These are phyloP conservation scores for Sugiyamaella japonica DNA, from an alignment of 1,139 yeast genomes.

Conservation along the genomic window DNA sequence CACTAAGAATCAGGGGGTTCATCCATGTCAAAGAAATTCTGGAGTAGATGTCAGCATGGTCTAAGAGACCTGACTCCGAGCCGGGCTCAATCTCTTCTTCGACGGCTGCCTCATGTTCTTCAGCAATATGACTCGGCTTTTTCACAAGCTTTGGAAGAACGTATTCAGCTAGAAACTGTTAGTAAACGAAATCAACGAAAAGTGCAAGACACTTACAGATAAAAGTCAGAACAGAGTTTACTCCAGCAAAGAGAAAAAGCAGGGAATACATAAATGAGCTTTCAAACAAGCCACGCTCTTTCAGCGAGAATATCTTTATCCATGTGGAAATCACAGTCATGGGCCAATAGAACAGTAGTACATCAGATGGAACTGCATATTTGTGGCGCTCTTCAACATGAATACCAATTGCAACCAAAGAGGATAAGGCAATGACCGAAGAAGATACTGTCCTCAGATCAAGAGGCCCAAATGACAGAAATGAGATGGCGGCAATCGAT, in stretches of 20 bases:
- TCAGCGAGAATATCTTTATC: conserved; percentile 47
- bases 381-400: conserved; percentile 73
- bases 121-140: conserved; percentile 8
- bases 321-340: conserved; percentile 48
- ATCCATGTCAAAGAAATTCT: conserved; percentile 82
- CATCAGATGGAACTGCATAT: conserved; percentile 61
- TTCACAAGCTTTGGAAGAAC: conserved; percentile 21
- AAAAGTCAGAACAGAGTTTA: conserved; percentile 15
- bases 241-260: conserved; percentile 7
- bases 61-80: conserved; percentile 40
- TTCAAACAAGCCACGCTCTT: conserved; percentile 15
- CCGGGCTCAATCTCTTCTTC: conserved; percentile 16
- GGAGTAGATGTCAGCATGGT: conserved; percentile 75
- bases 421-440: neutral
- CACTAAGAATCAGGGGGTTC: conserved; percentile 78
- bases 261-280: conserved; percentile 4
- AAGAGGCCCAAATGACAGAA: conserved; percentile 23
- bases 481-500: conserved; percentile 21
- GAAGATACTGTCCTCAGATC: conserved; percentile 44
- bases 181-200: conserved; percentile 2
- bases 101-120: neutral
- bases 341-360: conserved; percentile 72
- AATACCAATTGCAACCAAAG: conserved; percentile 44
- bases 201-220: conserved; percentile 4
- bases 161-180: conserved; percentile 23